Evolutionary conservation across 2,329 filamentous ascomycete species (phyloP).

Genomic region (Aureobasidium sp.): DNA sequence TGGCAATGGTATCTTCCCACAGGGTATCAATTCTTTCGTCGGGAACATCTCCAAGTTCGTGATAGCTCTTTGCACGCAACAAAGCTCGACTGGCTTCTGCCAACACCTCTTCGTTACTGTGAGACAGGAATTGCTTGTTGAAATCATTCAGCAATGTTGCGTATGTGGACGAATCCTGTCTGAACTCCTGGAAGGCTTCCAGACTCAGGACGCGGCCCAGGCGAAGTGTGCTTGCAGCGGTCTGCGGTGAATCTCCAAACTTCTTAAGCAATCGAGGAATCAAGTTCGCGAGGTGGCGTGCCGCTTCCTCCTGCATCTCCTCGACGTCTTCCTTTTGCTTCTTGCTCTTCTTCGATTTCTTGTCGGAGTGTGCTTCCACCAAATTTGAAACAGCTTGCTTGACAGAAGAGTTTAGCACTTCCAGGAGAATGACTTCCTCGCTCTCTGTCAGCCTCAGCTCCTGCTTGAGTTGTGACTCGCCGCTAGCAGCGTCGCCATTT

Average conservation of each 20-base stretch:
- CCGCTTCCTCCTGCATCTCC: constrained; percentile 71
- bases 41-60: constrained; percentile 80
- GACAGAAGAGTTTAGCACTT: constrained; percentile 77
- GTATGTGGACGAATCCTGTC: constrained; percentile 77
- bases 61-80: constrained; percentile 75
- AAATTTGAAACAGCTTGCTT: constrained; percentile 63
- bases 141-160: constrained; percentile 80
- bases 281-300: constrained; percentile 65
- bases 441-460: constrained; percentile 65
- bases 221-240: constrained; percentile 76
- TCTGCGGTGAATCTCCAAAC: constrained; percentile 81
- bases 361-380: constrained; percentile 53
- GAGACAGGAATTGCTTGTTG: constrained; percentile 87
- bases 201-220: constrained; percentile 82
- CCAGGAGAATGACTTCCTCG: constrained; percentile 80
- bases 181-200: constrained; percentile 78
- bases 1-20: constrained; percentile 77
- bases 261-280: constrained; percentile 87
- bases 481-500: constrained; percentile 51
- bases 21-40: constrained; percentile 72
- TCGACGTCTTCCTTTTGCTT: constrained; percentile 53
- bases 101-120: constrained; percentile 78
- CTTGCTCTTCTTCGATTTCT: constrained; percentile 51
- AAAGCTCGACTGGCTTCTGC: constrained; percentile 77
- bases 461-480: constrained; percentile 59